Evolutionary conservation across 2,329 filamentous ascomycete genomes (phyloP).

Genomic region (Pseudocercospora fijiensis): DNA sequence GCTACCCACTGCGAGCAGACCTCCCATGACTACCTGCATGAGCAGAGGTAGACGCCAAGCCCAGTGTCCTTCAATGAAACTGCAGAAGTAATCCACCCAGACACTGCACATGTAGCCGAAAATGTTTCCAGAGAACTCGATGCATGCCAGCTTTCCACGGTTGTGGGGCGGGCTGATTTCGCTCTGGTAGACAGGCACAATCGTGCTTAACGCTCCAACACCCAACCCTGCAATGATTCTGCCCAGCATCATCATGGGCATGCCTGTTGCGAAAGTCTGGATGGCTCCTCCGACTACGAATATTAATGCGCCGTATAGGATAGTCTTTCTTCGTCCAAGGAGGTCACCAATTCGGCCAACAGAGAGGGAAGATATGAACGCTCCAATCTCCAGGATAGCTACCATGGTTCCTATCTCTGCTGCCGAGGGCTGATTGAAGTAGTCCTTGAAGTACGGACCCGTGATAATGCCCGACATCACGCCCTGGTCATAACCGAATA

Average conservation of each 20-base stretch:
- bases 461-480: conserved; percentile 75
- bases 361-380: conserved; percentile 81
- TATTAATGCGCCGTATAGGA: conserved; percentile 87
- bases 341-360: conserved; percentile 90
- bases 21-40: conserved; percentile 94
- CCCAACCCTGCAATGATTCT: conserved; percentile 53
- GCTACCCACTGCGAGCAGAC: conserved; percentile 78
- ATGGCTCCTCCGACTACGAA: conserved; percentile 82
- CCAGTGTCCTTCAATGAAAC: conserved; percentile 77
- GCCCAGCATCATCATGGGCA: conserved; percentile 76
- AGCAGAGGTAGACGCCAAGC: conserved; percentile 88
- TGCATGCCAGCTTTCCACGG: conserved; percentile 90
- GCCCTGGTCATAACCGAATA: conserved; percentile 87
- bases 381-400: conserved; percentile 90
- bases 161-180: conserved; percentile 86
- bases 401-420: conserved; percentile 96
- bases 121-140: conserved; percentile 97
- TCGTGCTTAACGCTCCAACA: conserved; percentile 52
- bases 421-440: conserved; percentile 83
- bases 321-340: conserved; percentile 83
- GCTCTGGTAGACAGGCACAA: conserved; percentile 55
- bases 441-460: conserved; percentile 82
- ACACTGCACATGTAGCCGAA: conserved; percentile 93
- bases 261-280: conserved; percentile 76
- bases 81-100: conserved; percentile 98